Conservation (phyloP, 805 yeast genomes). For the Debaryomyces maramus region DNA sequence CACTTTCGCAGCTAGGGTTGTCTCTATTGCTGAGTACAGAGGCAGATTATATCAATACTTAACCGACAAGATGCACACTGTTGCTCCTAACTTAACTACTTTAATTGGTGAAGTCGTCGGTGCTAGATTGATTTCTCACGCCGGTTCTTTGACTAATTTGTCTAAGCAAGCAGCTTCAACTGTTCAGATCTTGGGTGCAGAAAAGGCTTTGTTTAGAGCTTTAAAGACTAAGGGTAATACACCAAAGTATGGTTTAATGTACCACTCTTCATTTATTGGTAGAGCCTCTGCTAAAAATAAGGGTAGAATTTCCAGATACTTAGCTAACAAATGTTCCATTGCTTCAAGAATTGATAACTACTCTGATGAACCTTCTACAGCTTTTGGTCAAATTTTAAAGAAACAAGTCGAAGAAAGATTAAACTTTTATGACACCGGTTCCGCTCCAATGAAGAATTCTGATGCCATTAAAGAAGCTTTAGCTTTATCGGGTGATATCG, state of each 20-base stretch:
- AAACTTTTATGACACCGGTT: conserved; percentile 93
- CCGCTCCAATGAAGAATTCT: conserved; percentile 92
- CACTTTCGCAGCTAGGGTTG: conserved; percentile 92
- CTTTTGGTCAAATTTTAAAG: conserved; percentile 87
- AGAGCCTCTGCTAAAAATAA: conserved; percentile 94
- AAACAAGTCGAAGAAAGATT: conserved; percentile 98
- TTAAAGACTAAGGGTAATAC: conserved; percentile 95
- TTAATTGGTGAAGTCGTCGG: conserved; percentile 99
- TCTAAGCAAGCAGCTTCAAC: conserved; percentile 99
- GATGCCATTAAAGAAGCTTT: conserved; percentile 94
- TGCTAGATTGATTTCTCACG: conserved; percentile 96
- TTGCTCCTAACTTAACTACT: conserved; percentile 96
- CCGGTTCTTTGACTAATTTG: conserved; percentile 94
- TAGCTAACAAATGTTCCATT: conserved; percentile 98
- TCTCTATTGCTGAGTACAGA: conserved; percentile 88
- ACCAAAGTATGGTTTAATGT: conserved; percentile 92
- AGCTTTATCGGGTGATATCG: conserved; percentile 58
- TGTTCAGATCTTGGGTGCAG: conserved; percentile 97
- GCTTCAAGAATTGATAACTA: conserved; percentile 98
- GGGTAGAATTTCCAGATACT: conserved; percentile 97
- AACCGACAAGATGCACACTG: conserved; percentile 94
- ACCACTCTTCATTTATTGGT: conserved; percentile 93
- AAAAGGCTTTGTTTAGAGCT: conserved; percentile 94
- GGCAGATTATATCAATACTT: conserved; percentile 78
- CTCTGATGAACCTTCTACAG: conserved; percentile 89